Conservation (phyloP, 2,329 filamentous ascomycete genomes). For the Ophiocordyceps camponoti-leonardi region DNA sequence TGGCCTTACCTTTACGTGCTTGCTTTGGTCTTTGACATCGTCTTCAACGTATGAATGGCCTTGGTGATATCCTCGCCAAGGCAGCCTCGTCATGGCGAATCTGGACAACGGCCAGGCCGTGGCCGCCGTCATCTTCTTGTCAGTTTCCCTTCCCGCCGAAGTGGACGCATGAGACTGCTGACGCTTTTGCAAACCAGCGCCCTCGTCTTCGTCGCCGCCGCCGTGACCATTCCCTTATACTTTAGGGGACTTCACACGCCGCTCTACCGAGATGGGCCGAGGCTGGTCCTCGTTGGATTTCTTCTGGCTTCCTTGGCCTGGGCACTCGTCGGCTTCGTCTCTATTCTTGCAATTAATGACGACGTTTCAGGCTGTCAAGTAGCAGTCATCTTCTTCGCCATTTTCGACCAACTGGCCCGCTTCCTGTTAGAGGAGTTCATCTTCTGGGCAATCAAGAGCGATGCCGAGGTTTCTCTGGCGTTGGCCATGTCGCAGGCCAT, state of each 20-base stretch:
- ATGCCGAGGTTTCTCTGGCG: slow-evolving; percentile 17
- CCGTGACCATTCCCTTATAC: slow-evolving; percentile 26
- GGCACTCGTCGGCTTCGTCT: slow-evolving; percentile 33
- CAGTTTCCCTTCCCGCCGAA: slow-evolving; percentile 10
- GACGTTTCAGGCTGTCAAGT: slow-evolving; percentile 31
- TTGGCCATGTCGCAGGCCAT: slow-evolving; percentile 26
- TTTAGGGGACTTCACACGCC: slow-evolving; percentile 29
- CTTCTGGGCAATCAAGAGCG: slow-evolving; percentile 29
- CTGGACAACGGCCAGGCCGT: slow-evolving; percentile 28
- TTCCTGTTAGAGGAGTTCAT: slow-evolving; percentile 35
- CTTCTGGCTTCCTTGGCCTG: slow-evolving; percentile 33
- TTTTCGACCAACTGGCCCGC: slow-evolving; percentile 40
- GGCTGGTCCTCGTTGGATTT: slow-evolving; percentile 45
- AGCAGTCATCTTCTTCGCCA: slow-evolving; percentile 30
- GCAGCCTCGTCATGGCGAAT: slow-evolving; percentile 22
- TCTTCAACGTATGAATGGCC: neutral
- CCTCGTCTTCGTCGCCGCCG: slow-evolving; percentile 33
- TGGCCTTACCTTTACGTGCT: neutral
- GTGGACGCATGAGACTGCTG: slow-evolving; percentile 5
- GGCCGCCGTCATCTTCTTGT: slow-evolving; percentile 38
- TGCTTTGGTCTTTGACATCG: neutral
- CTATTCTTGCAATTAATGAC: slow-evolving; percentile 26
- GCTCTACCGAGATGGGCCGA: slow-evolving; percentile 38
- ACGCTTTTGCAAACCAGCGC: slow-evolving; percentile 20
- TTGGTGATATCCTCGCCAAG: slow-evolving; percentile 13